These are phyloP conservation scores for Harrya chromipes DNA, from an alignment of 768 basidiomycete species.

Conservation along the genomic window DNA sequence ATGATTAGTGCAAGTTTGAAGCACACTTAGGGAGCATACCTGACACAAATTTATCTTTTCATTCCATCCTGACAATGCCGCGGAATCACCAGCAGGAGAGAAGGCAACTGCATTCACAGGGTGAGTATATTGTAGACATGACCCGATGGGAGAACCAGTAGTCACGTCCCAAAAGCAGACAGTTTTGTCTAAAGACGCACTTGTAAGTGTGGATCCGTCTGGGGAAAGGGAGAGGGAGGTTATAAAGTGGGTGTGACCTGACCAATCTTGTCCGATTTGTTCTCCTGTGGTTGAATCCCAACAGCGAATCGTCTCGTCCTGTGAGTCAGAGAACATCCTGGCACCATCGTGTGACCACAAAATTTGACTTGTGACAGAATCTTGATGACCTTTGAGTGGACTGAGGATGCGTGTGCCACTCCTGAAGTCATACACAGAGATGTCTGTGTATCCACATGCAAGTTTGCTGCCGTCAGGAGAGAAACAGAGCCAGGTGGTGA, in stretches of 20 bases:
- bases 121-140: background rate
- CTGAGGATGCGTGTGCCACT: too few relatives aligned
- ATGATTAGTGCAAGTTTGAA: too few relatives aligned
- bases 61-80: background rate
- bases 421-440: too few relatives aligned
- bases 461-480: too few relatives aligned
- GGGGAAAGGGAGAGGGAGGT: background rate
- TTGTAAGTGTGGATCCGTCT: background rate
- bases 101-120: background rate
- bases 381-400: background rate
- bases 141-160: background rate
- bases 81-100: background rate
- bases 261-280: slow-evolving; percentile 6
- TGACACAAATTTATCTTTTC: background rate
- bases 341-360: slow-evolving; percentile 14
- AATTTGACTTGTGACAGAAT: background rate
- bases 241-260: slow-evolving; percentile 8
- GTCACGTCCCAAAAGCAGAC: background rate
- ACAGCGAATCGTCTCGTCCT: background rate
- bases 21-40: background rate
- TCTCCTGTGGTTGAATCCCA: slow-evolving; percentile 5
- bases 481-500: too few relatives aligned
- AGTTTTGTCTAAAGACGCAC: background rate
- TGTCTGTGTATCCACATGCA: too few relatives aligned
- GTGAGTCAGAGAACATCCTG: background rate